phyloP scores from a whole-genome alignment of 2,329 filamentous ascomycete species.

The Alternaria gansuensis region DNA sequence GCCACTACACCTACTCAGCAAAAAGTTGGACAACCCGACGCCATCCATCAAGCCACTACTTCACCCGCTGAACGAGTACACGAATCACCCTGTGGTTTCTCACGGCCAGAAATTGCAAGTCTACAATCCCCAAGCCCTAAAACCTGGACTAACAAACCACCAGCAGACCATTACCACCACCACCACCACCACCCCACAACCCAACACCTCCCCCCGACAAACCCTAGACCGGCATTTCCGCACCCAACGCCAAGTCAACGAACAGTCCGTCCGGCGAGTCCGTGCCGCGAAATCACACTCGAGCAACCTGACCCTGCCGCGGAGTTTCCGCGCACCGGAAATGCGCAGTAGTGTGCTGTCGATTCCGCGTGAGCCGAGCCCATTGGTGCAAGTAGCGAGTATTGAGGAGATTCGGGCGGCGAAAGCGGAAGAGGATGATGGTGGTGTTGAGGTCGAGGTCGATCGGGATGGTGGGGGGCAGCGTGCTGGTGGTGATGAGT shows the following conservation, averaged over 20 bases:
- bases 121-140: not conserved
- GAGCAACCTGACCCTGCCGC: constrained; percentile 10
- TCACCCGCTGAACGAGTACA: too few species aligned
- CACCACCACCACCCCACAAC: not conserved
- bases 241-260: not conserved
- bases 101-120: not conserved
- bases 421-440: not conserved
- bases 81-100: not conserved
- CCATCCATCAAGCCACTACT: not conserved
- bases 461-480: not conserved
- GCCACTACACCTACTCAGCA: not conserved
- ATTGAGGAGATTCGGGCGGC: not conserved
- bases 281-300: not conserved
- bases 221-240: not conserved
- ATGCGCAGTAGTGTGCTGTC: not conserved
- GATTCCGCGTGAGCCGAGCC: not conserved
- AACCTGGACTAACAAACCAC: not conserved
- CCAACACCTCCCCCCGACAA: not conserved
- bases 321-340: constrained; percentile 5
- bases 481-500: too few species aligned
- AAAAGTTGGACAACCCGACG: not conserved
- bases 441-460: not conserved
- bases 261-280: not conserved
- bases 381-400: not conserved
- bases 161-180: not conserved